Percentiles rank a stretch among this genome's conserved stretches.
Evolutionary conservation across 495 filamentous ascomycete species (phyloP).

Genomic region (Aspergillus biplanus): DNA sequence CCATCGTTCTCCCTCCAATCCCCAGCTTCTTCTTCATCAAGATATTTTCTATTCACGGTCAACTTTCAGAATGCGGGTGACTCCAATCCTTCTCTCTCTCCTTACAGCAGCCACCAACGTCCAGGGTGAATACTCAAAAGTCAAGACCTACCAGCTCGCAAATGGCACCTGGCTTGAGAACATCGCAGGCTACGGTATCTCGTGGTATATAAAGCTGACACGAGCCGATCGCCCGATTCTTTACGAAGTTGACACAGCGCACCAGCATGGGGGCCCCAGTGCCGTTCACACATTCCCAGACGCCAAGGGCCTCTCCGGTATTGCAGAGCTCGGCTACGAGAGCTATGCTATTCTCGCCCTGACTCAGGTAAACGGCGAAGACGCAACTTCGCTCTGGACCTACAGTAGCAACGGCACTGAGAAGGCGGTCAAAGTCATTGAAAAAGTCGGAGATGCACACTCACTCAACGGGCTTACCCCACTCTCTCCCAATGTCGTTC

Average conservation of each 20-base stretch:
- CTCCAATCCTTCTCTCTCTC: constrained; percentile 15
- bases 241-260: constrained; percentile 6
- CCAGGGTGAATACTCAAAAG: not conserved
- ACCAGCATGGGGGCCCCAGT: constrained; percentile 9
- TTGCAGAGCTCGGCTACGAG: not conserved
- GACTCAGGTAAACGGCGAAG: not conserved
- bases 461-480: not conserved
- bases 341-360: not conserved
- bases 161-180: constrained; percentile 8
- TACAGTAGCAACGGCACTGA: not conserved
- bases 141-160: constrained; percentile 3
- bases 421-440: constrained; percentile 1
- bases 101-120: constrained; percentile 8
- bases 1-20: too few relatives aligned
- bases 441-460: not conserved
- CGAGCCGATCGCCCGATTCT: not conserved
- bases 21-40: too few relatives aligned
- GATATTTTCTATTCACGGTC: too few relatives aligned
- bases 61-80: too few relatives aligned
- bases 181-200: not conserved
- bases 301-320: not conserved
- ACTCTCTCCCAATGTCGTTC: constrained; percentile 3
- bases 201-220: not conserved
- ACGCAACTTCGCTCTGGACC: constrained; percentile 7
- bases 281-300: constrained; percentile 11